Evolutionary conservation across 2,329 filamentous ascomycete genomes (phyloP), one percentile per base, ranked within the genome.

Genomic region (Knufia petricola): DNA sequence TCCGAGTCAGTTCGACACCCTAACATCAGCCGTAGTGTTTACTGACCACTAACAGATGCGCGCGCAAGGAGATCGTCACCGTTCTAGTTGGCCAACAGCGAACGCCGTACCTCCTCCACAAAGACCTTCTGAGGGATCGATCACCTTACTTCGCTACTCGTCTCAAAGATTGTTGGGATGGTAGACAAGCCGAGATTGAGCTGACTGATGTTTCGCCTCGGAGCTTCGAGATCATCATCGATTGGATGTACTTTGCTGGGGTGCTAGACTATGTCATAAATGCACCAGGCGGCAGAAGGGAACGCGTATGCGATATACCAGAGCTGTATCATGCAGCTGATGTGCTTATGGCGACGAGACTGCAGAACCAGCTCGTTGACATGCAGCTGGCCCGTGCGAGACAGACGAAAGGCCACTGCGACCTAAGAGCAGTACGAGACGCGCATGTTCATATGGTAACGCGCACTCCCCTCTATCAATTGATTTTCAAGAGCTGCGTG

Each of bases 221-320:
- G 47, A 67, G 73, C 40, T 76, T 77, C 52, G 70, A 73, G 50
- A 74, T 75, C 52, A 59, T 76, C 36, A 61, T 77, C 30, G 70
- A 58, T 19, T 56, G 56, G 53, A 53, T 58, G 15, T 58, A 58
- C 44, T 37, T 49, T 10, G 52, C 39, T 20, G 47, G 30, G 26
- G 30, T 58, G 13, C 56, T 54, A 17, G 17, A 31, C 12, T 26
- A 26, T 20, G 28, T 44, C 26, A 8, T 19, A 4, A 17, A n/a
- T 19, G 12, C n/a, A 12, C n/a, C 9, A 7, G 24, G 15, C 7
- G 28, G 24, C 28, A 21, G 10, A 4, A 12, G 20, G 12, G 10
- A 10, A 9, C 15, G 9, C n/a, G 15, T 17, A 15, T 6, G 15
- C 9, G 15, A 28, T 8, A n/a, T 31, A 9, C 15, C 17, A 17